Conservation (phyloP, 202 grass and related monocot species). For the Dendrocalamus latiflorus region DNA sequence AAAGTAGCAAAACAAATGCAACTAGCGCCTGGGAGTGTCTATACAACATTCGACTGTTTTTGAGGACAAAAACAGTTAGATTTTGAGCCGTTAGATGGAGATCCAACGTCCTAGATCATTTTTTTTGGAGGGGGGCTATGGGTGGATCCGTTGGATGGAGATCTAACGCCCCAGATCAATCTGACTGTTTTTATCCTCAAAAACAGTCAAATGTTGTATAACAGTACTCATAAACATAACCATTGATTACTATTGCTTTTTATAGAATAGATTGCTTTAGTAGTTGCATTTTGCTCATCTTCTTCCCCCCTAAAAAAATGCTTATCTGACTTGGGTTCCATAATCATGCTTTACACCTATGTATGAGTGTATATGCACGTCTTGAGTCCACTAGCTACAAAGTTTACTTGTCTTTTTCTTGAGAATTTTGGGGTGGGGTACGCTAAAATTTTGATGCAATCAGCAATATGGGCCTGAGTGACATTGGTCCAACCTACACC, state of each 20-base stretch:
- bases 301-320: not conserved
- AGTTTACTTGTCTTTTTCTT: not conserved
- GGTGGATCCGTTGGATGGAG: too few relatives aligned
- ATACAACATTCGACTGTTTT: too few relatives aligned
- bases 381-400: slow-evolving; percentile 21
- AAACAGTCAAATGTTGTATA: too few relatives aligned
- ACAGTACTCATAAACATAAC: too few relatives aligned
- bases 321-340: not conserved
- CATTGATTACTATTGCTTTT: not conserved
- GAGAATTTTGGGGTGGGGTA: not conserved
- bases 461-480: not conserved
- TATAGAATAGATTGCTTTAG: not conserved
- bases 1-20: not conserved
- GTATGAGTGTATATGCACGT: slow-evolving; percentile 22
- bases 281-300: not conserved
- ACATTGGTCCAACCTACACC: not conserved
- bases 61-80: too few relatives aligned
- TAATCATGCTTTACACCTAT: slow-evolving; percentile 13
- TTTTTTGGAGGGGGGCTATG: too few relatives aligned
- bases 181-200: too few relatives aligned
- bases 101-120: too few relatives aligned
- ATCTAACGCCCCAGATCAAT: too few relatives aligned
- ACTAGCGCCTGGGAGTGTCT: not conserved
- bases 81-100: too few relatives aligned
- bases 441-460: slow-evolving; percentile 18